Base-by-base conservation (phyloP, 2,329 filamentous ascomycete species). In the Aureobasidium zeae region DNA sequence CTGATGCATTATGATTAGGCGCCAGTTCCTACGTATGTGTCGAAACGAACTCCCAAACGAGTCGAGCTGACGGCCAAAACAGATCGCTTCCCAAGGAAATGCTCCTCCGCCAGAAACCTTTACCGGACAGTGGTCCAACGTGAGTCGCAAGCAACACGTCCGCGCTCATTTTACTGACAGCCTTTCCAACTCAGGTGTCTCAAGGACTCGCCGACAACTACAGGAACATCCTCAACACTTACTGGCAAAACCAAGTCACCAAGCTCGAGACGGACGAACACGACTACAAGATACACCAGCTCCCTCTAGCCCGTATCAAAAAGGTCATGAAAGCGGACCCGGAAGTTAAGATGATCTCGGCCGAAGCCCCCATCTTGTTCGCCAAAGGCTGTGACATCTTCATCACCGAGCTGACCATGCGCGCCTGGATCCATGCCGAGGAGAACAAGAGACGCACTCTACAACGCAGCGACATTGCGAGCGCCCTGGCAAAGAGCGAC, bases 281-380 rank as follows among this genome's bases (percentile, higher is more conserved):
- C 64, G 91, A 98, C 65, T 98, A 96, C 74, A 98, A 98, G 67
- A 77, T 96, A 45, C 91, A 98, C 63, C 91, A 96, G 63, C 74
- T 98, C 28, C 91, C 91, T 2, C 74, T 98, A 29, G 91, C 91
- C n/a, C 83, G 91, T 44, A 98, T 98, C 70, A 98, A 98, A 73
- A 98, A 98, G 65, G 91, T 98, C 53, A 98, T 98, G 91, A 98
- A 98, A 68, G 91, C 91, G 1, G 91, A 98, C 55, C 91, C 91
- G 0, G 91, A 98, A 57, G 91, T 98, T 35, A 98, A 98, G 71
- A 98, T 98, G 91, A 98, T 98, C 51, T 96, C 88, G 3, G 91
- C 91, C 7, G 91, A 98, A 67, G 91, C 91, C 2, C 91, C 91
- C 1, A 98, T 98, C 54, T 72, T 98, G 11, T 98, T 98, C 58